Evolutionary conservation across 371 early-diverging fungal species (phyloP).

Genomic region (Syncephalis fuscata): DNA sequence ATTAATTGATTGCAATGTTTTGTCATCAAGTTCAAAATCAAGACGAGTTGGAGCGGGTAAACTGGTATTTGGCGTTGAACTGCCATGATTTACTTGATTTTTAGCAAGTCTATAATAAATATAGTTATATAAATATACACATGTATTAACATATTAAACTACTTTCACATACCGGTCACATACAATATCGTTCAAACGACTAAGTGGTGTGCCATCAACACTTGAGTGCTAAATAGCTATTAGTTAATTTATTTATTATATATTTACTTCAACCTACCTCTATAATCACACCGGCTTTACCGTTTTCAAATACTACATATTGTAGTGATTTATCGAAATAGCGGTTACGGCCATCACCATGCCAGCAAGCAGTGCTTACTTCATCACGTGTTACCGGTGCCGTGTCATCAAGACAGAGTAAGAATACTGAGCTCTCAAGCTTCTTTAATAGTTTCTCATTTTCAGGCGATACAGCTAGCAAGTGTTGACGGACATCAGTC

Average conservation of each 20-base stretch:
- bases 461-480: conserved; percentile 40
- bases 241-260: neutral
- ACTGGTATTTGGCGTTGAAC: conserved; percentile 18
- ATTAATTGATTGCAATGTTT: conserved; percentile 30
- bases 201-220: conserved; percentile 91
- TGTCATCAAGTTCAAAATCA: conserved; percentile 40
- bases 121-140: conserved; percentile 4
- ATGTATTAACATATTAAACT: no score
- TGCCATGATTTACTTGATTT: conserved; percentile 43
- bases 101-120: conserved; percentile 23
- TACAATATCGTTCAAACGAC: conserved; percentile 44
- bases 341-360: conserved; percentile 85
- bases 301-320: conserved; percentile 90
- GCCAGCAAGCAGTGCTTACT: conserved; percentile 68
- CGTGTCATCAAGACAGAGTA: conserved; percentile 75
- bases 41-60: conserved; percentile 49
- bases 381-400: conserved; percentile 74
- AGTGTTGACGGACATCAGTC: conserved; percentile 60
- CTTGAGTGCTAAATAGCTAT: conserved; percentile 50
- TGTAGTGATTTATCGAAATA: conserved; percentile 88
- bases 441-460: conserved; percentile 55
- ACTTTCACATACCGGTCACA: conserved; percentile 2
- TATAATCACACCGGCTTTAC: conserved; percentile 86
- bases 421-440: conserved; percentile 70
- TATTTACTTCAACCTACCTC: conserved; percentile 24